Evolutionary conservation across 202 grass and related monocot species (phyloP).

Genomic region (Cymbopogon flexuosus): DNA sequence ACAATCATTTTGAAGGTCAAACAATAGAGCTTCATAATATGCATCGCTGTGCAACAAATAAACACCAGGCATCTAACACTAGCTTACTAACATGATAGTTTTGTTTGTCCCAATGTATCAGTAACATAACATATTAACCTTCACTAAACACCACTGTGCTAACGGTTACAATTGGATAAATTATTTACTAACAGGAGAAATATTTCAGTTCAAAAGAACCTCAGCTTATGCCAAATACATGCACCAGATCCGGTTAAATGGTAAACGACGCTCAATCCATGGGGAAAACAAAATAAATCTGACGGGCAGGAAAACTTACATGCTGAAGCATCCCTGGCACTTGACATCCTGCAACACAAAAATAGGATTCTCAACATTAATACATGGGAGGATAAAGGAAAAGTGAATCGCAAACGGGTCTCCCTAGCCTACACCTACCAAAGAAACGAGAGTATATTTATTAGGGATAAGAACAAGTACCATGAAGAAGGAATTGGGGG

Average conservation of each 20-base stretch:
- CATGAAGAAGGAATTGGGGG: slow-evolving; percentile 81
- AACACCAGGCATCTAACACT: neutral
- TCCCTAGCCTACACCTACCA: neutral
- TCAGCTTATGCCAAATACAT: neutral
- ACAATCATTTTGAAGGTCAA: neutral
- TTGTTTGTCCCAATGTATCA: neutral
- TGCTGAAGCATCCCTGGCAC: slow-evolving; percentile 71
- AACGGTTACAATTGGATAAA: neutral
- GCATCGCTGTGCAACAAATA: neutral
- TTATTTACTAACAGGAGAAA: neutral
- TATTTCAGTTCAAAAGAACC: neutral
- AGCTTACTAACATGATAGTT: neutral
- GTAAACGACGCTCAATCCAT: neutral
- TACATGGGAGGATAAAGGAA: neutral
- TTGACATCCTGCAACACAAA: slow-evolving; percentile 56
- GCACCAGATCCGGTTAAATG: neutral
- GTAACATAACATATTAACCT: neutral
- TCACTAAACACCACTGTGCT: neutral
- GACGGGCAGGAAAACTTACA: slow-evolving; percentile 26
- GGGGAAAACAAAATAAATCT: neutral
- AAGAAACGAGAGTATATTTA: neutral
- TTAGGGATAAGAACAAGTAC: neutral
- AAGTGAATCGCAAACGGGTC: neutral
- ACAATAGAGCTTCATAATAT: neutral
- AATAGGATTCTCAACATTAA: neutral